Conservation (phyloP, 352 stramenopile species). For the Elongisporangium prolatum region DNA sequence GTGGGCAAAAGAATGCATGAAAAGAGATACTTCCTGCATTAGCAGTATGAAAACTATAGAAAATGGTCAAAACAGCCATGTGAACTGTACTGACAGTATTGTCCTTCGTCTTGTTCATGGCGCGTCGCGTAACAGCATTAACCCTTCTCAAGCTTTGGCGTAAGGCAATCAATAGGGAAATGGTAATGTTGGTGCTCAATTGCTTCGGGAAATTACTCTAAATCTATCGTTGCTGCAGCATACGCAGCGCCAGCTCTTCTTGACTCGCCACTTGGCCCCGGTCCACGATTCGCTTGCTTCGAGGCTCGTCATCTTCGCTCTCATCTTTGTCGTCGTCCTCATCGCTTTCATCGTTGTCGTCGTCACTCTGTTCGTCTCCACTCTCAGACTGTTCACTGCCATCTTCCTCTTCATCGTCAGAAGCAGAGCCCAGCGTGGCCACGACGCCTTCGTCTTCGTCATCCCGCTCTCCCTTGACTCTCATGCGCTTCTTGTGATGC, state of each 20-base stretch:
- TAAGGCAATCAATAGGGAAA: background rate
- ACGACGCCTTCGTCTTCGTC: slow-evolving; percentile 26
- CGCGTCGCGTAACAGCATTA: too few species aligned
- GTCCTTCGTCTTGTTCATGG: too few species aligned
- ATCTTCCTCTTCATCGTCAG: slow-evolving; percentile 27
- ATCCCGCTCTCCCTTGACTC: slow-evolving; percentile 72
- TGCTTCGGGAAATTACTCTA: slow-evolving; percentile 1
- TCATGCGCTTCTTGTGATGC: slow-evolving; percentile 86
- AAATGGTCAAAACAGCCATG: too few species aligned
- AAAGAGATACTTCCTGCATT: background rate
- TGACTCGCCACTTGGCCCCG: slow-evolving; percentile 49
- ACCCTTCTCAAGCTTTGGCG: too few species aligned
- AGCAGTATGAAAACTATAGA: background rate
- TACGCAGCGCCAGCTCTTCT: slow-evolving; percentile 73
- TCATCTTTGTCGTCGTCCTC: slow-evolving; percentile 23
- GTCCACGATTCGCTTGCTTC: slow-evolving; percentile 33
- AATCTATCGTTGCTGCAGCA: slow-evolving; percentile 64
- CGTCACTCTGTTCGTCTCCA: slow-evolving; percentile 20
- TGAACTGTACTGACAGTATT: too few species aligned
- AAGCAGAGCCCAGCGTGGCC: slow-evolving; percentile 22
- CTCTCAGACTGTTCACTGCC: slow-evolving; percentile 22
- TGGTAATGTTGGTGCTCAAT: background rate
- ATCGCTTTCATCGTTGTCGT: slow-evolving; percentile 11
- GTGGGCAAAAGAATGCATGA: slow-evolving; percentile 59
- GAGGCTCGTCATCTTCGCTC: slow-evolving; percentile 12